phyloP scores from a whole-genome alignment of 805 yeast genomes.

The Candida hispaniensis region DNA sequence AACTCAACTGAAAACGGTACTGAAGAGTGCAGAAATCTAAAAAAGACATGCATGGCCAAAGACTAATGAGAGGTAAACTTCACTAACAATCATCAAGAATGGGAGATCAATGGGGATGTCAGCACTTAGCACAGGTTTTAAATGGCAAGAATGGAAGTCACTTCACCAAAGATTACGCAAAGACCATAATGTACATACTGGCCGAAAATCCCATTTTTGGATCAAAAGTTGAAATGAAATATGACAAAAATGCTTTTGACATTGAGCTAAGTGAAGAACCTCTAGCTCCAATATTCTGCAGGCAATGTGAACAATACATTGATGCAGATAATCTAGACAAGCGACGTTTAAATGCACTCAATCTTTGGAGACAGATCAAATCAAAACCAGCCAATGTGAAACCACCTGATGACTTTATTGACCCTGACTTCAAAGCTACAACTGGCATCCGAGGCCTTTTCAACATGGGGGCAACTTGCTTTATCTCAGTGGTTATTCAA shows the following conservation, averaged over 20 bases:
- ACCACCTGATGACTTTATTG: slow-evolving; percentile 1
- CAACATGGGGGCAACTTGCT: slow-evolving; percentile 95
- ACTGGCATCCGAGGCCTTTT: slow-evolving; percentile 83
- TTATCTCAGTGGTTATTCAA: slow-evolving; percentile 89
- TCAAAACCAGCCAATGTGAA: not conserved
- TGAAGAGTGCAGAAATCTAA: too few relatives aligned
- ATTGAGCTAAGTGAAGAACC: slow-evolving; percentile 4
- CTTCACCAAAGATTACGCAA: slow-evolving; percentile 13
- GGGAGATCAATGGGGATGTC: slow-evolving; percentile 16
- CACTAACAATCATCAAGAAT: too few relatives aligned
- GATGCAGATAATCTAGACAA: slow-evolving; percentile 47
- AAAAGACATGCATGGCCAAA: too few relatives aligned
- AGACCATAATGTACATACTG: slow-evolving; percentile 6
- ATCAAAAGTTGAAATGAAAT: too few relatives aligned
- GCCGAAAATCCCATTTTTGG: slow-evolving; percentile 5
- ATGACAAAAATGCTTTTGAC: too few relatives aligned
- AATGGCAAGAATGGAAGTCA: slow-evolving; percentile 10
- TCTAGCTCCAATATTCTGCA: slow-evolving; percentile 46
- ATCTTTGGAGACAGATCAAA: slow-evolving; percentile 5
- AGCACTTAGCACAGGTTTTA: slow-evolving; percentile 7
- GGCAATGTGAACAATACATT: slow-evolving; percentile 64
- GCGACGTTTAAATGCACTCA: slow-evolving; percentile 2
- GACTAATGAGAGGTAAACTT: too few relatives aligned
- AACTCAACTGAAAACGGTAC: too few relatives aligned
- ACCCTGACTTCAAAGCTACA: slow-evolving; percentile 32